Evolutionary conservation across 2,329 filamentous ascomycete species (phyloP).

Genomic region (Didymosphaeria variabile): DNA sequence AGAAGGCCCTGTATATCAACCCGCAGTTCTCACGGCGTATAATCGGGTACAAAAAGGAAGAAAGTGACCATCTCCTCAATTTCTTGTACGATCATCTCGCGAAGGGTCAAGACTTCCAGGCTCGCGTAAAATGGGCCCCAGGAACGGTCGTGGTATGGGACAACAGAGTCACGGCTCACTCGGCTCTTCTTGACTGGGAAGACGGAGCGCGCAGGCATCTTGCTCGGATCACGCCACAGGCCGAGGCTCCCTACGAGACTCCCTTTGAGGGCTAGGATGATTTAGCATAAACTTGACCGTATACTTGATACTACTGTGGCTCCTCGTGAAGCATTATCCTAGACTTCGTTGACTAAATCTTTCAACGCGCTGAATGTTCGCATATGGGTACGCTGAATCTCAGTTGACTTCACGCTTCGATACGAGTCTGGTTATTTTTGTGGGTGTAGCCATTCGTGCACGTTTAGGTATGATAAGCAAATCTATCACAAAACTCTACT

Average conservation of each 20-base stretch:
- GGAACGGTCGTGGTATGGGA: constrained; percentile 90
- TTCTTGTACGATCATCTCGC: constrained; percentile 81
- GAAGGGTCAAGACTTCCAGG: constrained; percentile 75
- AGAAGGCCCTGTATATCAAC: constrained; percentile 86
- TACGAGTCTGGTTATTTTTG: no score
- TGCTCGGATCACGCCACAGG: constrained; percentile 83
- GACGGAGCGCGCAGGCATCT: constrained; percentile 80
- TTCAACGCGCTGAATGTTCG: no score
- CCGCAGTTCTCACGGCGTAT: constrained; percentile 85
- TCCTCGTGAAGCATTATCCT: no score
- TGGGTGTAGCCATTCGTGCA: no score
- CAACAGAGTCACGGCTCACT: constrained; percentile 81
- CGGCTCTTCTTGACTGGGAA: constrained; percentile 83
- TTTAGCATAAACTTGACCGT: neutral
- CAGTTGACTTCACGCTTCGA: no score
- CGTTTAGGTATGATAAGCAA: no score
- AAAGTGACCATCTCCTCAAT: constrained; percentile 79
- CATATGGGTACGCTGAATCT: no score
- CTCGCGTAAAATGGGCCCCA: constrained; percentile 78
- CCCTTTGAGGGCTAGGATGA: constrained; percentile 47
- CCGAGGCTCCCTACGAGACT: constrained; percentile 78
- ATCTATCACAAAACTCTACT: no score
- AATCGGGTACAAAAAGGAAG: constrained; percentile 85
- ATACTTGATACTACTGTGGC: neutral
- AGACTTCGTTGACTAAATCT: no score